Evolutionary conservation across 2,329 filamentous ascomycete species (phyloP).

Genomic region (Penicillium sp.): DNA sequence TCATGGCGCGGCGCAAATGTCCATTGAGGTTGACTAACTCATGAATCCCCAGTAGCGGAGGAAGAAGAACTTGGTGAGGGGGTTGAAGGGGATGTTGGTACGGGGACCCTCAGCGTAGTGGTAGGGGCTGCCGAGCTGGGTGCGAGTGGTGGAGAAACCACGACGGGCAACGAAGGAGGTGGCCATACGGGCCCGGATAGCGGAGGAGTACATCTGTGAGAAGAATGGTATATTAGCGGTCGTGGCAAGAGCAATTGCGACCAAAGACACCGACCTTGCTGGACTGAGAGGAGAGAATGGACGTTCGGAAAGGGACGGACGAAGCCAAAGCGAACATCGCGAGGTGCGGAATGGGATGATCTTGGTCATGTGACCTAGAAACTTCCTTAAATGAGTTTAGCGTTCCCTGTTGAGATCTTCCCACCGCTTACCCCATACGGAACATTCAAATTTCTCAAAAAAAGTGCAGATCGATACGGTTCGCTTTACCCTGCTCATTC

Average conservation of each 20-base stretch:
- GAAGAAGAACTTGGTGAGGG: slow-evolving; percentile 81
- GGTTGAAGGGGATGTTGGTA: slow-evolving; percentile 96
- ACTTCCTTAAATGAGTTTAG: slow-evolving; percentile 4
- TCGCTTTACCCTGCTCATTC: slow-evolving; percentile 9
- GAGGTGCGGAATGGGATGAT: slow-evolving; percentile 26
- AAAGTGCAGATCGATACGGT: slow-evolving; percentile 19
- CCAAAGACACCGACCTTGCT: slow-evolving; percentile 33
- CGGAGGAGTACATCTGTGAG: slow-evolving; percentile 71
- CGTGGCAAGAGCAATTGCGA: slow-evolving; percentile 42
- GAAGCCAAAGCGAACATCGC: slow-evolving; percentile 24
- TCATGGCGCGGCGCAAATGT: slow-evolving; percentile 6
- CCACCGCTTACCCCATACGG: slow-evolving; percentile 30
- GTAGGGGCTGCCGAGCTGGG: slow-evolving; percentile 85
- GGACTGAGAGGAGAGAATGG: slow-evolving; percentile 24
- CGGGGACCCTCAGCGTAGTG: slow-evolving; percentile 97
- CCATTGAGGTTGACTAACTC: slow-evolving; percentile 50
- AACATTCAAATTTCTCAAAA: slow-evolving; percentile 38
- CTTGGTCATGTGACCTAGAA: slow-evolving; percentile 10
- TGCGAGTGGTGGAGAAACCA: slow-evolving; percentile 88
- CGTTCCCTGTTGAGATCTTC: not conserved
- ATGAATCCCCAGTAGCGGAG: slow-evolving; percentile 81
- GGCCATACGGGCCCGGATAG: slow-evolving; percentile 64
- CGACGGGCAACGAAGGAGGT: slow-evolving; percentile 74
- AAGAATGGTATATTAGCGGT: slow-evolving; percentile 17
- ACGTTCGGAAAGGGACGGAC: slow-evolving; percentile 27